Evolutionary conservation across 192 early-diverging fungal genomes (phyloP), one percentile per base, ranked within the genome.

Genomic region (Piromyces sp.): DNA sequence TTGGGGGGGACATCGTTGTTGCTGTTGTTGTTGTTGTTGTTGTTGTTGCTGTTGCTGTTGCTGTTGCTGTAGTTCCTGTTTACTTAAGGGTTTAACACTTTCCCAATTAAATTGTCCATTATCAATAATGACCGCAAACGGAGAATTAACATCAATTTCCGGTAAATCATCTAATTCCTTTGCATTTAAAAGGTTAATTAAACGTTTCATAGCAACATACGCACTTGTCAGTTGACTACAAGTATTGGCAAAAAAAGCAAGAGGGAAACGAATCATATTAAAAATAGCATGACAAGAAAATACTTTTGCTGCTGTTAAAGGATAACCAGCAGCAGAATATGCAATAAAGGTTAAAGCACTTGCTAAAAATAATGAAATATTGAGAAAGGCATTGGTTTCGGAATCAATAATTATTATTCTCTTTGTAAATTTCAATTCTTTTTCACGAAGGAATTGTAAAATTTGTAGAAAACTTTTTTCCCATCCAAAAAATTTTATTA

Each of bases 401-500:
- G 51, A 17, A 68, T 68, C 11, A 9, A n/a, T 26, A 68, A 68
- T 68, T 9, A 68, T 68, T 1, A 0, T 68, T n/a, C n/a, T n/a
- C 11, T 68, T 68, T 26, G 51, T 68, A 68, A 17, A n/a, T 68
- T 83, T 85, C 28, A 94, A 84, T 86, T 95, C 93, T n/a, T 85
- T 85, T n/a, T 90, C 87, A 36, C 93, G 90, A 30, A 91, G 88
- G 19, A 85, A 87, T 7, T 89, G 86, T 19, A 97, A 88, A 51
- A 91, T 89, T 30, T 89, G 87, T 68, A 92, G 84, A 83, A 98
- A 95, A 80, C 90, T 87, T 58, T 87, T 81, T 85, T 95, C 92
- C 95, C 95, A 96, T 30, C 92, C 94, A 87, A 95, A 95, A 81
- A 98, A 91, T 85, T 99, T 99, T 81, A 99, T 92, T 30, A 97